These are phyloP conservation scores for Acorus calamus DNA, from an alignment of 106 monocot species.

Conservation along the genomic window DNA sequence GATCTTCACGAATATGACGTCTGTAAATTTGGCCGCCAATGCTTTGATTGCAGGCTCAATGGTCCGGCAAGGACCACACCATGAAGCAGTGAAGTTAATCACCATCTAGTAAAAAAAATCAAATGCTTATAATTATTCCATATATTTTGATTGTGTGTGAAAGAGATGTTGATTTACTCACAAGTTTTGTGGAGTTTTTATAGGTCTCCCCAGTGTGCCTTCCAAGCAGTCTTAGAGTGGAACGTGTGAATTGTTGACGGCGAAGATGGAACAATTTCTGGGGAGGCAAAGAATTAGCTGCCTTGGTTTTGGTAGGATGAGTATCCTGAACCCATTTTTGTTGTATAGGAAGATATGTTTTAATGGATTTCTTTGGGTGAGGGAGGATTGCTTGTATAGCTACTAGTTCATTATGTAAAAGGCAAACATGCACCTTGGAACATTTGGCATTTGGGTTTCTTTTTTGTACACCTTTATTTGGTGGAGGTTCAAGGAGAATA, in stretches of 20 bases:
- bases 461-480: too few species aligned
- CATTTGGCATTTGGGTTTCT: too few species aligned
- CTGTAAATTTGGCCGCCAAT: slow-evolving; percentile 33
- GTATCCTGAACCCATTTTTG: too few species aligned
- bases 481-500: too few species aligned
- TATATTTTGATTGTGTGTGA: too few species aligned
- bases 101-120: slow-evolving; percentile 24
- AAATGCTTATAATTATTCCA: neutral
- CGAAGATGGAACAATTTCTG: neutral
- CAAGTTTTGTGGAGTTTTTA: slow-evolving; percentile 11
- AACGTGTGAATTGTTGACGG: neutral
- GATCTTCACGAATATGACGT: slow-evolving; percentile 49
- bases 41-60: slow-evolving; percentile 52
- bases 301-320: too few species aligned
- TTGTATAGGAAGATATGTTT: too few species aligned
- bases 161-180: neutral
- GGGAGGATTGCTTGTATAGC: too few species aligned
- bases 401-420: too few species aligned
- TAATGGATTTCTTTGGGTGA: too few species aligned
- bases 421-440: too few species aligned
- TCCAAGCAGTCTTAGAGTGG: slow-evolving; percentile 16
- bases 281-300: too few species aligned
- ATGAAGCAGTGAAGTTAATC: slow-evolving; percentile 66
- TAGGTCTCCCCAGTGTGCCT: slow-evolving; percentile 20
- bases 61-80: slow-evolving; percentile 81